Evolutionary conservation across 306 rosid species (phyloP).

Genomic region (Lotus japonicus): DNA sequence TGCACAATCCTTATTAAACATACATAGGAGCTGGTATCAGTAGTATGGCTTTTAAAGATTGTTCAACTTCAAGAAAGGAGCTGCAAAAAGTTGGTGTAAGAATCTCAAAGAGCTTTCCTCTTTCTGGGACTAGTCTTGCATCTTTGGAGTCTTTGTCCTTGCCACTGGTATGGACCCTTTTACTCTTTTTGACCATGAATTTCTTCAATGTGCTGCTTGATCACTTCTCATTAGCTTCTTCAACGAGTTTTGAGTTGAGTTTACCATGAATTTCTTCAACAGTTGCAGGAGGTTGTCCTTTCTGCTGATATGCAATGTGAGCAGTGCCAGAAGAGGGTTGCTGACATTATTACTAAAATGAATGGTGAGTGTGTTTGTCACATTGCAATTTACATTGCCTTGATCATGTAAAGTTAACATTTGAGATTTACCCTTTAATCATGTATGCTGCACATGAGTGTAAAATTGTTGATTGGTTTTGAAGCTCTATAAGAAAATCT

Average conservation of each 20-base stretch:
- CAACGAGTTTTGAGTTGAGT: too few relatives aligned
- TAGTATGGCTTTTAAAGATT: constrained; percentile 44
- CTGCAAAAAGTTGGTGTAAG: constrained; percentile 24
- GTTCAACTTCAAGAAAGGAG: constrained; percentile 26
- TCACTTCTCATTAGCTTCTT: neutral
- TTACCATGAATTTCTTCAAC: constrained; percentile 10
- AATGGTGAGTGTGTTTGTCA: constrained; percentile 35
- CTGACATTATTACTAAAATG: constrained; percentile 65
- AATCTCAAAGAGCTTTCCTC: constrained; percentile 36
- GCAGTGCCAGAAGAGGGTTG: constrained; percentile 70
- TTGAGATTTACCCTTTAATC: neutral
- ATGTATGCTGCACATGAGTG: neutral
- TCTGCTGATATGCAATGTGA: constrained; percentile 66
- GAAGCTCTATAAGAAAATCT: neutral
- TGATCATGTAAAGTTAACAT: neutral
- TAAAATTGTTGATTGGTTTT: constrained; percentile 1
- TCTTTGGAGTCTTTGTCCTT: constrained; percentile 54
- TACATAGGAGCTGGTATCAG: neutral
- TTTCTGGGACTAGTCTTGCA: constrained; percentile 51
- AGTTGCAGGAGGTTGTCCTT: constrained; percentile 80
- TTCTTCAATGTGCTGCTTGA: neutral
- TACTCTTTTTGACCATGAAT: neutral
- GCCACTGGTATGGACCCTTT: constrained; percentile 41
- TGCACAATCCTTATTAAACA: neutral
- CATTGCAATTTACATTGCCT: neutral